A percentile compares a stretch with the other conserved stretches of the same genome.
phyloP scores from a whole-genome alignment of 2,329 filamentous ascomycete species.

The Aspergillus ibericus region DNA sequence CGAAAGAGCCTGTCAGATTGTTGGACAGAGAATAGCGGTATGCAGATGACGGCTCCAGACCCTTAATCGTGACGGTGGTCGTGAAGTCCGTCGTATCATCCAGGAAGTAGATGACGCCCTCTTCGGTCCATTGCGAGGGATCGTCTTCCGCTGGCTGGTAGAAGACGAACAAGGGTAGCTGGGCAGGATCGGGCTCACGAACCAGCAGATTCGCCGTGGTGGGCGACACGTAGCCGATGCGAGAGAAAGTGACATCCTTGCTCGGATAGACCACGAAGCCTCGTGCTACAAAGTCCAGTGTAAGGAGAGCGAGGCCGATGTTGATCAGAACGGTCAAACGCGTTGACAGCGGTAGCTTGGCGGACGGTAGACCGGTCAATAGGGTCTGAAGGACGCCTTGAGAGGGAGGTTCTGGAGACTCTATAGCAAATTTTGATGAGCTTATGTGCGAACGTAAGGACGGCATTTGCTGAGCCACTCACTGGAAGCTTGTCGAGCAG shows the following conservation, averaged over 20 bases:
- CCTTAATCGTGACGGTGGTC: slow-evolving; percentile 63
- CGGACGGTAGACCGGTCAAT: slow-evolving; percentile 72
- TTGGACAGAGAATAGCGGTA: slow-evolving; percentile 88
- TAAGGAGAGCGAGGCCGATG: slow-evolving; percentile 64
- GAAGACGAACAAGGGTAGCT: slow-evolving; percentile 74
- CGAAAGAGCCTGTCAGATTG: slow-evolving; percentile 80
- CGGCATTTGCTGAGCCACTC: background rate
- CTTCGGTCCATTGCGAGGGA: slow-evolving; percentile 60
- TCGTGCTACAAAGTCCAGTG: slow-evolving; percentile 75
- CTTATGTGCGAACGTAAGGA: background rate
- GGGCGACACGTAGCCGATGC: slow-evolving; percentile 83
- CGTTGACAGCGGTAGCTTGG: slow-evolving; percentile 66
- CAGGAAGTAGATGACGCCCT: slow-evolving; percentile 65
- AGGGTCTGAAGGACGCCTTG: slow-evolving; percentile 61
- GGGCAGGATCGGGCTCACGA: slow-evolving; percentile 73
- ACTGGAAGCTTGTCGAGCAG: background rate
- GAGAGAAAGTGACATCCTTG: slow-evolving; percentile 77
- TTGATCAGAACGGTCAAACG: slow-evolving; percentile 72
- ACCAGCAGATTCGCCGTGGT: slow-evolving; percentile 77
- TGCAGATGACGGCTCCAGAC: slow-evolving; percentile 67
- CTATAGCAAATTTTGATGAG: background rate
- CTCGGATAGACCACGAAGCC: slow-evolving; percentile 68
- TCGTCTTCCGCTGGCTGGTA: slow-evolving; percentile 46
- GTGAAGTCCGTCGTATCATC: slow-evolving; percentile 82
- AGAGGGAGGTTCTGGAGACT: background rate